Evolutionary conservation across 345 rosid species (phyloP).

Genomic region (Adansonia digitata): DNA sequence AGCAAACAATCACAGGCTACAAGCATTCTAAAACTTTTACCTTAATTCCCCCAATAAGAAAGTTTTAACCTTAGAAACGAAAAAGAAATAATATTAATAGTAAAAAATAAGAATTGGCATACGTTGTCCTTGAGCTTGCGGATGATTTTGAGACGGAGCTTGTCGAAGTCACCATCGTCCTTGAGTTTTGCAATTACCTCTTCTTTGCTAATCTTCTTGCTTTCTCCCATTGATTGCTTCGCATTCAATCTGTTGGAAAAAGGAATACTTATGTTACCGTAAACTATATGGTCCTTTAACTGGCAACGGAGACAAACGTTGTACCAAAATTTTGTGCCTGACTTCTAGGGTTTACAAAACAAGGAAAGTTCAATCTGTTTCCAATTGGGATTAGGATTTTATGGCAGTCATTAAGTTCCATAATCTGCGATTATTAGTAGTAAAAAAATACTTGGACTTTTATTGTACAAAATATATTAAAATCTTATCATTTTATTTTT

Average conservation of each 20-base stretch:
- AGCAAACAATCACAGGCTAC: not conserved
- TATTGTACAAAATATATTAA: too few relatives aligned
- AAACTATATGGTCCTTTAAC: not conserved
- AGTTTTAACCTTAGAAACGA: not conserved
- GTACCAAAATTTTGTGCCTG: not conserved
- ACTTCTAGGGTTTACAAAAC: not conserved
- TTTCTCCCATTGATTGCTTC: slow-evolving; percentile 1
- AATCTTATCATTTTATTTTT: too few relatives aligned
- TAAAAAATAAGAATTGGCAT: not conserved
- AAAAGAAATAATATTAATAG: not conserved
- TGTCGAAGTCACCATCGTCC: slow-evolving; percentile 81
- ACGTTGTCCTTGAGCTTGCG: slow-evolving; percentile 88
- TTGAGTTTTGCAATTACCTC: slow-evolving; percentile 72
- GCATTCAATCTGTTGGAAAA: not conserved
- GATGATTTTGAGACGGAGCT: slow-evolving; percentile 78
- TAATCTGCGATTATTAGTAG: not conserved
- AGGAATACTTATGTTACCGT: not conserved
- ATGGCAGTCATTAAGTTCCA: not conserved
- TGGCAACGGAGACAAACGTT: not conserved
- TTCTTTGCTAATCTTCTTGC: slow-evolving; percentile 43
- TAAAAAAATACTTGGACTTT: too few relatives aligned
- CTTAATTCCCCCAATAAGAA: not conserved
- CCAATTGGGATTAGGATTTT: not conserved
- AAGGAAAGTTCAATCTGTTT: not conserved
- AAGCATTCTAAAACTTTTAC: not conserved